Evolutionary conservation across 495 filamentous ascomycete genomes (phyloP).

Genomic region (Trypethelium eluteriae): DNA sequence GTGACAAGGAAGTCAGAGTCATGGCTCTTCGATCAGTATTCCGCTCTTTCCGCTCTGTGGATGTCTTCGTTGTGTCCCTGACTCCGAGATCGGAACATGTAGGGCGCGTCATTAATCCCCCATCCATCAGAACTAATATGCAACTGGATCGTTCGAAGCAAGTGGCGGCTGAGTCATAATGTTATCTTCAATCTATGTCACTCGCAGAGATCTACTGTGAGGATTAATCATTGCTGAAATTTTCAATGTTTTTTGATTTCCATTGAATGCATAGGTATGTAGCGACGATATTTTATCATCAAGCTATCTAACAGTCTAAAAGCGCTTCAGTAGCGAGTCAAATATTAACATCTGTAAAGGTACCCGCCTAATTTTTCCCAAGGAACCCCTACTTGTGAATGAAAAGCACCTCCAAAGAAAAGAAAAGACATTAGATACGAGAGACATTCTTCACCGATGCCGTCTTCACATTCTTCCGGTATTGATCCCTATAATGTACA

Average conservation of each 20-base stretch:
- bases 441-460: slow-evolving; percentile 12
- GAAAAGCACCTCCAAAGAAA: not conserved
- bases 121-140: too few relatives aligned
- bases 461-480: slow-evolving; percentile 35
- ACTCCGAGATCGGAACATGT: not conserved
- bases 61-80: not conserved
- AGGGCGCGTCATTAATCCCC: not conserved
- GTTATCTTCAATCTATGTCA: too few relatives aligned
- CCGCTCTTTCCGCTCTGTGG: too few relatives aligned
- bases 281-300: slow-evolving; percentile 6
- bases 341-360: slow-evolving; percentile 8
- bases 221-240: not conserved
- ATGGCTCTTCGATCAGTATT: not conserved
- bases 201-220: too few relatives aligned
- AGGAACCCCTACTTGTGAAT: not conserved
- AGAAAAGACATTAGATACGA: not conserved
- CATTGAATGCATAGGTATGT: not conserved
- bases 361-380: not conserved
- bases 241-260: not conserved
- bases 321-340: not conserved
- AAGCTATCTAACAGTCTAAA: slow-evolving; percentile 13
- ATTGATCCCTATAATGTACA: slow-evolving; percentile 56
- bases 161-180: too few relatives aligned
- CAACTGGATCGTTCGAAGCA: too few relatives aligned
- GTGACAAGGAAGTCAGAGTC: not conserved